These are phyloP conservation scores for Russula olivacea DNA, from an alignment of 768 basidiomycete species.

Conservation along the genomic window DNA sequence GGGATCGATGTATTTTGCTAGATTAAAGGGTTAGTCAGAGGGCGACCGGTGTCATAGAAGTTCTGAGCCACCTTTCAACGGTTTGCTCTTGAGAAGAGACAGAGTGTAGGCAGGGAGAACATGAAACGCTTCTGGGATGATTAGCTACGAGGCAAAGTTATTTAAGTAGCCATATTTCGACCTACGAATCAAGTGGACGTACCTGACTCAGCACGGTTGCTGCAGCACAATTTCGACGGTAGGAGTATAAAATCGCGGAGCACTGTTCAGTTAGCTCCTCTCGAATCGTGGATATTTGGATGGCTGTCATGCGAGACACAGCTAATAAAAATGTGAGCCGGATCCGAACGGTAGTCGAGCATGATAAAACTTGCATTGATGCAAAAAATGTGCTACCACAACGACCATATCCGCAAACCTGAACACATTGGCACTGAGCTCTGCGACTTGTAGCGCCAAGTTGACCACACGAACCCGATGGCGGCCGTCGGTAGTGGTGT, in stretches of 20 bases:
- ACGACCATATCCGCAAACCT: slow-evolving; percentile 88
- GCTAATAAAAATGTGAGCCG: slow-evolving; percentile 41
- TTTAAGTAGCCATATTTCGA: background rate
- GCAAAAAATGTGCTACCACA: slow-evolving; percentile 63
- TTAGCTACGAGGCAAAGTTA: slow-evolving; percentile 49
- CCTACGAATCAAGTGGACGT: slow-evolving; percentile 21
- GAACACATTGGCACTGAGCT: slow-evolving; percentile 88
- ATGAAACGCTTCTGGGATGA: slow-evolving; percentile 91
- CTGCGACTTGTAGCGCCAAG: slow-evolving; percentile 72
- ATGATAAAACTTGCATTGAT: slow-evolving; percentile 54
- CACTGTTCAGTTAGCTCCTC: slow-evolving; percentile 83
- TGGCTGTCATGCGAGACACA: slow-evolving; percentile 52
- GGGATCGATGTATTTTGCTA: slow-evolving; percentile 83
- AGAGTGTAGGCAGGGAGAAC: slow-evolving; percentile 77
- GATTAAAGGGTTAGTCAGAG: background rate
- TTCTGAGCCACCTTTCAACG: slow-evolving; percentile 68
- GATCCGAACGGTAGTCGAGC: background rate
- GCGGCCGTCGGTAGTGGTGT: slow-evolving; percentile 72
- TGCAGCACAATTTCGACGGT: slow-evolving; percentile 83
- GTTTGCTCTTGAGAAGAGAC: slow-evolving; percentile 80
- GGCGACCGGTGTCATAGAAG: background rate
- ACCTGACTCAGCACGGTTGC: slow-evolving; percentile 77
- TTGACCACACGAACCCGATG: slow-evolving; percentile 83
- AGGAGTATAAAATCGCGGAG: slow-evolving; percentile 74
- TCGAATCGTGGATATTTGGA: slow-evolving; percentile 67